A percentile compares a stretch with the other conserved stretches of the same genome.
Conservation (phyloP, 805 yeast genomes). For the Saccharomyces jurei region DNA sequence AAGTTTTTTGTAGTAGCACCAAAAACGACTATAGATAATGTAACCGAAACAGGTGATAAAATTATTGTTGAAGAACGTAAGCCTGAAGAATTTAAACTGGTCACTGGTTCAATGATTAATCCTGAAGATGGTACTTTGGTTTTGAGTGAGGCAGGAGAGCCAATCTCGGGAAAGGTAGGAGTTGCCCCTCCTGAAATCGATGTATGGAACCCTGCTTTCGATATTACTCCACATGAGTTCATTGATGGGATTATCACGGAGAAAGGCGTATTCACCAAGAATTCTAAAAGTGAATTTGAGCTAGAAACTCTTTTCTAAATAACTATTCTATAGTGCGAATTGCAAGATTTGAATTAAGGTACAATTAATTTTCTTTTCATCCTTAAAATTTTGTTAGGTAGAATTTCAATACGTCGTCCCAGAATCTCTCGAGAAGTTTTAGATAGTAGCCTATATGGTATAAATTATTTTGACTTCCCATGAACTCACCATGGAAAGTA, state of each 20-base stretch:
- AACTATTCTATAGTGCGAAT: neutral
- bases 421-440: no score
- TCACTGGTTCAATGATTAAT: conserved; percentile 58
- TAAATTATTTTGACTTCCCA: no score
- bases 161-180: conserved; percentile 47
- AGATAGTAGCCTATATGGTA: no score
- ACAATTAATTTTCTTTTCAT: no score
- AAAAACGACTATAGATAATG: conserved; percentile 74
- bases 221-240: conserved; percentile 74
- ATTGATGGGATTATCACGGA: conserved; percentile 92
- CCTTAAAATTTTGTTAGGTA: no score
- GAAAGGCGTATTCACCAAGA: conserved; percentile 48
- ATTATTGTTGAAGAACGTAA: conserved; percentile 88
- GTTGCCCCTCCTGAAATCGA: conserved; percentile 77
- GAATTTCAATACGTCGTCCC: no score
- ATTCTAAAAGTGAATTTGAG: conserved; percentile 42
- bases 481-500: no score
- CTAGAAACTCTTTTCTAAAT: conserved; percentile 25
- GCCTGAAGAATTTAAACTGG: conserved; percentile 62
- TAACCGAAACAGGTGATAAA: conserved; percentile 57
- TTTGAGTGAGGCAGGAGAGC: conserved; percentile 22
- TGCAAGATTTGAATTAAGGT: neutral
- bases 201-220: conserved; percentile 97
- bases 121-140: conserved; percentile 18
- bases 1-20: conserved; percentile 94